A percentile compares a stretch with the other conserved stretches of the same genome.
phyloP scores from a whole-genome alignment of 306 rosid genomes.

The Fragaria nilgerrensis region DNA sequence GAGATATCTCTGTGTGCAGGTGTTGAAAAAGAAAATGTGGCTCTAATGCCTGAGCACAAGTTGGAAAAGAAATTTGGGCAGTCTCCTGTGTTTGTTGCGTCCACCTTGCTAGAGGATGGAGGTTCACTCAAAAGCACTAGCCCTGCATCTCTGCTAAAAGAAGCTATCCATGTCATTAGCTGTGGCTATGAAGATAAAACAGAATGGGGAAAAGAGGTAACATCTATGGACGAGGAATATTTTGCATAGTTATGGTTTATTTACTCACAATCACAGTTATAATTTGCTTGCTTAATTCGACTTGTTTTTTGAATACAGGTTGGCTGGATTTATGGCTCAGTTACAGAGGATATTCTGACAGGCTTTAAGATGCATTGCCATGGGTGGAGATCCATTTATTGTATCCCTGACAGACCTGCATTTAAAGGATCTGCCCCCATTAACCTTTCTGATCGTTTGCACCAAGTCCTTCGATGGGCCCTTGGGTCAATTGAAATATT shows the following conservation, averaged over 20 bases:
- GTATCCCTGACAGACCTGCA: slow-evolving; percentile 55
- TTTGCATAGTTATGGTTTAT: background rate
- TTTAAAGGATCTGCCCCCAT: slow-evolving; percentile 48
- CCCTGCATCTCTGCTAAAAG: slow-evolving; percentile 55
- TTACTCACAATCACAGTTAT: background rate
- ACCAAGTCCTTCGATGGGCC: slow-evolving; percentile 65
- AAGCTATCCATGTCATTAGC: slow-evolving; percentile 75
- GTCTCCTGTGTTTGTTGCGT: slow-evolving; percentile 58
- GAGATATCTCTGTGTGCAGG: slow-evolving; percentile 28
- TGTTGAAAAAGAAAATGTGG: slow-evolving; percentile 27
- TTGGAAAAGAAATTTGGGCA: slow-evolving; percentile 64
- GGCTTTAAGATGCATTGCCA: slow-evolving; percentile 80
- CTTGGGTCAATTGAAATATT: slow-evolving; percentile 74
- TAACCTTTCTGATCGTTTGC: slow-evolving; percentile 50
- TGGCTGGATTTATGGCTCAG: slow-evolving; percentile 83
- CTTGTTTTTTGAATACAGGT: slow-evolving; percentile 36
- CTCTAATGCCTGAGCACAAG: slow-evolving; percentile 30
- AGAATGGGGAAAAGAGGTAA: slow-evolving; percentile 88
- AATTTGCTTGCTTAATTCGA: background rate
- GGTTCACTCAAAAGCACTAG: slow-evolving; percentile 37
- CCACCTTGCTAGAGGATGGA: slow-evolving; percentile 50
- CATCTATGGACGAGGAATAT: background rate
- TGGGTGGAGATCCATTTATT: slow-evolving; percentile 81
- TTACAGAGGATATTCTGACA: slow-evolving; percentile 62
- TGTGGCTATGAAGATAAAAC: slow-evolving; percentile 78